Base-by-base conservation (phyloP, 805 yeast genomes). In the Metschnikowia peoriensis region DNA sequence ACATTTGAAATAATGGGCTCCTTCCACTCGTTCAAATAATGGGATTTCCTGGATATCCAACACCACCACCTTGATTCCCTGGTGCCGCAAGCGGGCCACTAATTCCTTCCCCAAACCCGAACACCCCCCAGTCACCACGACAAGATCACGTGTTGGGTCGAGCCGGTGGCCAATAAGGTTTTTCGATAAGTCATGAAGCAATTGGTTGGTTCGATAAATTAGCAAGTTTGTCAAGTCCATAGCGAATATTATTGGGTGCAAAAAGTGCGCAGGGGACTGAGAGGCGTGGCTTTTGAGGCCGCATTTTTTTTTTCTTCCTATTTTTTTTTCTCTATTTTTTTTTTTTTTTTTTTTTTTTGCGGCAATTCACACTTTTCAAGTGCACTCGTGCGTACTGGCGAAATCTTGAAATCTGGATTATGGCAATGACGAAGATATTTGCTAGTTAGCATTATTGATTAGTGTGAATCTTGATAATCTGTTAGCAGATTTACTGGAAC, bases 51-150 rank as follows among this genome's bases (percentile, higher is more conserved):
- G 47, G 1, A 88, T 57, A 61, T 93, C 97, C 41, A 89, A 71
- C 0, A 87, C 87, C 1, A 87, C 83, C 0, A 89, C 86, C 28
- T 66, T 75, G 10, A 82, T 78, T 0, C 75, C 76, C 27, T 70
- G 64, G 7, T 57, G 57, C 6, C 71, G 66, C 49, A 92, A 77
- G 27, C 63, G 62, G 14, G 59, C 55, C 0, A 78, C 88, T 4
- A 93, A 56, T 56, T 83, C 88, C 41, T 70, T 71, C 0, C 98
- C 98, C 9, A 93, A 73, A 0, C 97, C 98, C 0, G 82, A 72
- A 4, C 80, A 65, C 0, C 97, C 98, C 0, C 98, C 98, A 0
- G 98, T 92, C 17, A 93, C 72, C 4, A 91, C 68, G 0, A 84
- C 86, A 10, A 86, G 73, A 61, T 89, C 96, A 10, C 73, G 67